Evolutionary conservation across 1,284 basidiomycete genomes (phyloP).

Genomic region (Ceratobasidium sp.): DNA sequence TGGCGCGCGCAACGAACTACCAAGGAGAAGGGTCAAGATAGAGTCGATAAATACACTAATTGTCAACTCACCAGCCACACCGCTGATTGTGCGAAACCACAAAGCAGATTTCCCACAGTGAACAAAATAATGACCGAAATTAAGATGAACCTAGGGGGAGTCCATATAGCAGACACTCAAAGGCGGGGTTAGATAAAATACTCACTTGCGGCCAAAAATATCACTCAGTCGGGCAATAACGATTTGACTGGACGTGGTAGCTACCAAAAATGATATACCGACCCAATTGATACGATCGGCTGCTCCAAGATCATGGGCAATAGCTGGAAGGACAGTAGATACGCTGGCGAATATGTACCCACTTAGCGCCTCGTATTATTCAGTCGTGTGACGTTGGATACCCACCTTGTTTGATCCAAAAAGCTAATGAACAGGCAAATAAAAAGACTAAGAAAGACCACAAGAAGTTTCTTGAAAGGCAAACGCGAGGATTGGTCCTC

Average conservation of each 20-base stretch:
- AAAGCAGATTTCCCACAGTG: constrained; percentile 37
- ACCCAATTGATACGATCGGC: constrained; percentile 46
- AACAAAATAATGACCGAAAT: constrained; percentile 42
- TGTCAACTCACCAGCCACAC: constrained; percentile 40
- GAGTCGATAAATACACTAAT: neutral
- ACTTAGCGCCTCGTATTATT: neutral
- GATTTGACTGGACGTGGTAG: constrained; percentile 43
- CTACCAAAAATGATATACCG: constrained; percentile 44
- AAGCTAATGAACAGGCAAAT: constrained; percentile 43
- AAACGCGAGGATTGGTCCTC: constrained; percentile 44
- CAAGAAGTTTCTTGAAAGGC: constrained; percentile 41
- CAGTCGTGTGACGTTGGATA: neutral
- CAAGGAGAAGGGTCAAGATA: neutral
- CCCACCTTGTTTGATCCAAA: constrained; percentile 41
- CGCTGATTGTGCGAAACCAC: constrained; percentile 39
- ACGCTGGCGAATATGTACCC: constrained; percentile 12
- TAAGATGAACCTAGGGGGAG: constrained; percentile 17
- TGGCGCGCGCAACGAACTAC: constrained; percentile 40
- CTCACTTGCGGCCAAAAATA: constrained; percentile 45
- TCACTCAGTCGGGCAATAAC: constrained; percentile 43
- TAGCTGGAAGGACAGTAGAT: constrained; percentile 41
- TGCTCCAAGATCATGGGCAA: constrained; percentile 43
- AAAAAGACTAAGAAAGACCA: constrained; percentile 40
- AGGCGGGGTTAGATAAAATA: neutral
- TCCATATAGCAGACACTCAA: neutral